phyloP scores from a whole-genome alignment of 306 rosid genomes.

The Vicia sativa region DNA sequence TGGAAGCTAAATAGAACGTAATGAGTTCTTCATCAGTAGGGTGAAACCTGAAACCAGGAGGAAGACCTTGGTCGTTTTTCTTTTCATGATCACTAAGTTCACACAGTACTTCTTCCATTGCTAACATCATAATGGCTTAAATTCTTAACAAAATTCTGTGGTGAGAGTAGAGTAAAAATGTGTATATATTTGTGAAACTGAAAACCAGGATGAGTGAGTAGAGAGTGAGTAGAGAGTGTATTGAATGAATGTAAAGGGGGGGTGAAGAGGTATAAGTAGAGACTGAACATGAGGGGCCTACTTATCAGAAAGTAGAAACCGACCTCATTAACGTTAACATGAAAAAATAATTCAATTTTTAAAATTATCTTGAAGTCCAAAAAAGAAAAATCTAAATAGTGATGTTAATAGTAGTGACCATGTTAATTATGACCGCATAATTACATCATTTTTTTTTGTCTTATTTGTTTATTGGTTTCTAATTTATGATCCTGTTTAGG shows the following conservation, averaged over 20 bases:
- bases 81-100: constrained; percentile 58
- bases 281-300: not conserved
- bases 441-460: not conserved
- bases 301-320: not conserved
- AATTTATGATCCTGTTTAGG: not conserved
- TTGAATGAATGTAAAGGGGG: not conserved
- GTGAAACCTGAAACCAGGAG: constrained; percentile 86
- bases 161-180: not conserved
- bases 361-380: no score
- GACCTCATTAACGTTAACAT: not conserved
- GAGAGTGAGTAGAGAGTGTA: not conserved
- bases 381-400: no score
- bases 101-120: constrained; percentile 57
- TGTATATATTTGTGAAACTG: not conserved
- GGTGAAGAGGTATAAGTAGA: constrained; percentile 1
- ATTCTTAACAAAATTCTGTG: not conserved
- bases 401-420: no score
- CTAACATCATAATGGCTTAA: constrained; percentile 2
- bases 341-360: no score
- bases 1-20: constrained; percentile 67
- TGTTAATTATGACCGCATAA: not conserved
- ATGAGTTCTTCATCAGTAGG: constrained; percentile 87
- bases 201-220: not conserved
- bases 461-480: not conserved
- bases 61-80: constrained; percentile 63